phyloP scores from a whole-genome alignment of 495 filamentous ascomycete species.

The Staphylotrichum longicolle region DNA sequence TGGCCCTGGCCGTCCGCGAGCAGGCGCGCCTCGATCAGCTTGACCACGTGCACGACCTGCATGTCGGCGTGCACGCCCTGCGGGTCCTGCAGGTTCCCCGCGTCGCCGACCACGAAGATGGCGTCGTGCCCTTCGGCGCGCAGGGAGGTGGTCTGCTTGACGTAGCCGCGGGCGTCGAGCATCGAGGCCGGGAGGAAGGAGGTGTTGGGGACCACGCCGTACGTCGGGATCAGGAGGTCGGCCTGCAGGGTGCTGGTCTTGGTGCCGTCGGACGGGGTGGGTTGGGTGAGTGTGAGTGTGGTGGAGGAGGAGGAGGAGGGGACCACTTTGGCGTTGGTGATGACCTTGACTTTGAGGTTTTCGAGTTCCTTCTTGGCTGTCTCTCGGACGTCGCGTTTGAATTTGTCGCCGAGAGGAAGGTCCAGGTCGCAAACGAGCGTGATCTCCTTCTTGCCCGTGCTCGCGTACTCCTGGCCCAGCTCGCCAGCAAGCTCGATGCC shows the following conservation, averaged over 20 bases:
- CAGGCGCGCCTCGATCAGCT: slow-evolving; percentile 31
- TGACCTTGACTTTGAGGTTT: slow-evolving; percentile 34
- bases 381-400: slow-evolving; percentile 29
- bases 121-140: slow-evolving; percentile 34
- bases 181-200: slow-evolving; percentile 37
- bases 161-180: slow-evolving; percentile 35
- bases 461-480: slow-evolving; percentile 48
- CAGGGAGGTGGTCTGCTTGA: slow-evolving; percentile 39
- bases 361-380: slow-evolving; percentile 34
- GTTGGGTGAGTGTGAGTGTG: not conserved
- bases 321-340: slow-evolving; percentile 32
- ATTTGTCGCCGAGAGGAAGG: slow-evolving; percentile 28
- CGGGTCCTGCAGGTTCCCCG: slow-evolving; percentile 30
- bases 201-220: slow-evolving; percentile 45
- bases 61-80: slow-evolving; percentile 26
- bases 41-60: slow-evolving; percentile 32
- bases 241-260: slow-evolving; percentile 30
- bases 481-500: slow-evolving; percentile 65
- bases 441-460: slow-evolving; percentile 38
- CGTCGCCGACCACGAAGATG: slow-evolving; percentile 47
- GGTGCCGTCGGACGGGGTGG: slow-evolving; percentile 18
- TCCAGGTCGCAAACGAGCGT: slow-evolving; percentile 42
- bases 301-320: not conserved
- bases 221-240: slow-evolving; percentile 46
- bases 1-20: not conserved